These are phyloP conservation scores for Aspergillus ruber DNA, from an alignment of 2,329 filamentous ascomycete genomes.

Conservation along the genomic window DNA sequence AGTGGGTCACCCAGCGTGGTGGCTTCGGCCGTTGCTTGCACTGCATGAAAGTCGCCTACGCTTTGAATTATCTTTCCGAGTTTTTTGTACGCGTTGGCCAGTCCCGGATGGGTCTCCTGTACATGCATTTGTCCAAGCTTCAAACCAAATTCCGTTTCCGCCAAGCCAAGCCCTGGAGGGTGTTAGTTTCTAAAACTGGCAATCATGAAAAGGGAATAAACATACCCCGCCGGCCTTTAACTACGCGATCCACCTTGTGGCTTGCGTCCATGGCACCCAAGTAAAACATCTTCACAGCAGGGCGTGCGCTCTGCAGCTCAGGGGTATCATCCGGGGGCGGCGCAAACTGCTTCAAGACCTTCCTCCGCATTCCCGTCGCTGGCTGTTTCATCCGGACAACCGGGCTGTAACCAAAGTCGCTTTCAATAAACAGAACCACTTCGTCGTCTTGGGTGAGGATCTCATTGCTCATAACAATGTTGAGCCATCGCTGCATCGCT, in stretches of 20 bases:
- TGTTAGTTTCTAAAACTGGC: not conserved
- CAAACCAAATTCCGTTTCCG: conserved; percentile 88
- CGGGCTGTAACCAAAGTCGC: conserved; percentile 95
- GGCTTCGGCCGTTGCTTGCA: conserved; percentile 92
- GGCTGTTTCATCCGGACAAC: conserved; percentile 94
- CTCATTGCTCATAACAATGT: conserved; percentile 85
- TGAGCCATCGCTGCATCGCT: conserved; percentile 89
- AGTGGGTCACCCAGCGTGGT: conserved; percentile 90
- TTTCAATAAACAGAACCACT: conserved; percentile 97
- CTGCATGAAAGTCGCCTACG: conserved; percentile 90
- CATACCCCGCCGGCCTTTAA: conserved; percentile 83
- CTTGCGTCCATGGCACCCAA: conserved; percentile 93
- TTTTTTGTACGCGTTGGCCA: conserved; percentile 87
- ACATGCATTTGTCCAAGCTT: conserved; percentile 81
- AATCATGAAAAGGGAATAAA: conserved; percentile 7
- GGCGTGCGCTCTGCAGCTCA: conserved; percentile 82
- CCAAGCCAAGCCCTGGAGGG: conserved; percentile 69
- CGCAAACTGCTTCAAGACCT: conserved; percentile 96
- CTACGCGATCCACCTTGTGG: conserved; percentile 90
- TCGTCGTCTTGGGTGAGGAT: conserved; percentile 92
- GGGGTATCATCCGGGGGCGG: conserved; percentile 95
- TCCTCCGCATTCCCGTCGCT: conserved; percentile 87
- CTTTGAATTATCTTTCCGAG: conserved; percentile 90
- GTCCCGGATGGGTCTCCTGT: conserved; percentile 82
- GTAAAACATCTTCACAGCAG: conserved; percentile 92